Base-by-base conservation (phyloP, 768 basidiomycete genomes). In the Trametes coccinea region DNA sequence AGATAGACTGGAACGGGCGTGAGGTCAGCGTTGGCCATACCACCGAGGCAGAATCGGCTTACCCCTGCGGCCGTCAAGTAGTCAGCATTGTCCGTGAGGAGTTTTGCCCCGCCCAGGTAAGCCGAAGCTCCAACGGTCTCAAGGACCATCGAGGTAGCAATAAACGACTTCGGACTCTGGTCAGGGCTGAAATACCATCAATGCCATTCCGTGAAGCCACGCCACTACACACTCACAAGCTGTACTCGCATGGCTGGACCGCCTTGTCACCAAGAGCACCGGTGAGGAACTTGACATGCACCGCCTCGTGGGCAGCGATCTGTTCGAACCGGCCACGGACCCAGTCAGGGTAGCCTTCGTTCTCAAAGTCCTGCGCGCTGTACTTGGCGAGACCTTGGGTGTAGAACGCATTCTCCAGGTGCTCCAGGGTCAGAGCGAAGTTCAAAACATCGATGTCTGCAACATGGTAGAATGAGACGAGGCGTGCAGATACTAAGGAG, bases 61-160 rank as follows among this genome's bases (percentile, higher is more conserved):
- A 71, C 79, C 1, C 79, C 88, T 4, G 83, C 81, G 16, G 80
- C 79, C 4, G 82, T 82, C 22, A 84, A 69, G 69, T 82, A 82
- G 30, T 74, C 74, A 72, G 57, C 22, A 17, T 79, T 67, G 61
- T 75, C 69, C 22, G 66, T 45, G 57, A 85, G 70, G 62, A 73
- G 75, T 16, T 76, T 74, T 2, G 82, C 74, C 1, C 82, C 81
- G 14, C 88, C 89, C 59, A 82, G 77, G 69, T 86, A 89, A 5
- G 86, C 85, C 6, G 82, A 79, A 4, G 80, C 77, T 9, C 77
- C 79, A 45, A 89, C 81, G 33, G 78, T 76, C 74, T 87, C 85
- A 43, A 87, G 70, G 55, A 80, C 70, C 61, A 75, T 75, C 27
- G 82, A 76, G 14, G 80, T 68, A 11, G 74, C 75, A 40, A 77